Percentiles rank a stretch among this genome's conserved stretches.
These are phyloP conservation scores for Adansonia digitata DNA, from an alignment of 345 rosid genomes.

Conservation along the genomic window DNA sequence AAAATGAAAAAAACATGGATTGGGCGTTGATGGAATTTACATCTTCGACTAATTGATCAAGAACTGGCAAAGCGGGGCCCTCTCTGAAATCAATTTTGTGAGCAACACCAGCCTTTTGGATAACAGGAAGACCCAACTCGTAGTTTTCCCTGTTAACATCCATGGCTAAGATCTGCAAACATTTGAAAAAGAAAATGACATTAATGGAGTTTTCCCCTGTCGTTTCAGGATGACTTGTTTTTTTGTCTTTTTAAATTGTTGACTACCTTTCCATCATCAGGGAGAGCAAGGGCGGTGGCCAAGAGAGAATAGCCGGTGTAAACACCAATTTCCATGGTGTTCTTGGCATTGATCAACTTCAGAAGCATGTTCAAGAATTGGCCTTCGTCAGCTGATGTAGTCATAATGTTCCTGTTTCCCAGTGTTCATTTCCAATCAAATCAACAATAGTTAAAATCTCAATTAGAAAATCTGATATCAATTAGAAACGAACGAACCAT, in stretches of 20 bases:
- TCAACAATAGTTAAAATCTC: background rate
- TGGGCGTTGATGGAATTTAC: slow-evolving; percentile 39
- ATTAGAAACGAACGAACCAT: slow-evolving; percentile 44
- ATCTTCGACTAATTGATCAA: slow-evolving; percentile 73
- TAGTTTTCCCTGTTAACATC: slow-evolving; percentile 86
- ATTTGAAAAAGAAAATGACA: background rate
- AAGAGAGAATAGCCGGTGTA: slow-evolving; percentile 97
- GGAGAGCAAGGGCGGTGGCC: slow-evolving; percentile 98
- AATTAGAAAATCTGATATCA: background rate
- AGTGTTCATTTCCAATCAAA: background rate
- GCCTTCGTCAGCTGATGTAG: slow-evolving; percentile 96
- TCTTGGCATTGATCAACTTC: slow-evolving; percentile 91
- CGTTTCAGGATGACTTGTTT: background rate
- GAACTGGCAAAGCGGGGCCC: slow-evolving; percentile 97
- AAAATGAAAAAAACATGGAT: background rate
- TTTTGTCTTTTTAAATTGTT: background rate
- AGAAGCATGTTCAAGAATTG: slow-evolving; percentile 90
- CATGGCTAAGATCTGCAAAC: slow-evolving; percentile 82
- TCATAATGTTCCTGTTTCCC: slow-evolving; percentile 83
- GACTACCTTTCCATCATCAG: slow-evolving; percentile 78
- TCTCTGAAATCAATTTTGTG: slow-evolving; percentile 93
- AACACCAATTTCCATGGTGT: slow-evolving; percentile 99
- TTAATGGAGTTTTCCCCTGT: background rate
- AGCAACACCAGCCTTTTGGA: slow-evolving; percentile 89
- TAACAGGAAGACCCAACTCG: slow-evolving; percentile 79